Base-by-base conservation (phyloP, 352 stramenopile genomes). In the Phytophthora foliorum region DNA sequence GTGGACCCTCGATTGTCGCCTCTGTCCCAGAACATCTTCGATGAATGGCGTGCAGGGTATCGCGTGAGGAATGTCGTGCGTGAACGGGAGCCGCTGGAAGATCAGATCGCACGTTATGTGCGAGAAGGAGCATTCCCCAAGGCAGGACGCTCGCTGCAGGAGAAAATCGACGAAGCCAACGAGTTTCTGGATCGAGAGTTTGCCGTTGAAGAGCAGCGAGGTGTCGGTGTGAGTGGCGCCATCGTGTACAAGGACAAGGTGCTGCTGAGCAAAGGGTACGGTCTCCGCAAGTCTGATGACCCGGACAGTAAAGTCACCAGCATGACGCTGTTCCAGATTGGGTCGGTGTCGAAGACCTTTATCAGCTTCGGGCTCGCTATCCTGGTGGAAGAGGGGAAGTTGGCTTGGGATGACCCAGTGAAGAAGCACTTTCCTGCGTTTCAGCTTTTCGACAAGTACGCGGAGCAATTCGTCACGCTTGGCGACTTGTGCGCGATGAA, bases 321-420 rank as follows among this genome's bases (percentile, higher is more conserved):
- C 27, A 68, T 77, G 13, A 79, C 78, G n/a, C 59, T 89, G 55
- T 92, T 92, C 58, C 78, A 92, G 69, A 88, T 92, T 49, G 84
- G 84, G 7, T 92, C 84, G 1, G 74, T 92, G 19, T 79, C 74
- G 7, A 92, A 92, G 69, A 90, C 81, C 16, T 88, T 92, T 42
- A 73, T 92, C 27, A 74, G 75, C 16, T 65, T 84, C 5, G 77
- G 71, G 2, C 61, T 84, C 34, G 75, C 72, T 19, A 83, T 78
- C 31, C 38, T 87, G 29, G 78, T 86, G 39, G 82, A 90, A 42
- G 81, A 92, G 27, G 69, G 75, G 10, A 84, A 80, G 9, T 21
- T 92, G 45, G 55, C 56, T 2, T 92, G 82, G 82, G 53, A 64
- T 22, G 80, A 92, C 24, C 72, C 74, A 0, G 82, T 90, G 38